Percentiles rank a stretch among this genome's conserved stretches.
Conservation (phyloP, 2,329 filamentous ascomycete species). For the Pseudocercospora macadamiae region DNA sequence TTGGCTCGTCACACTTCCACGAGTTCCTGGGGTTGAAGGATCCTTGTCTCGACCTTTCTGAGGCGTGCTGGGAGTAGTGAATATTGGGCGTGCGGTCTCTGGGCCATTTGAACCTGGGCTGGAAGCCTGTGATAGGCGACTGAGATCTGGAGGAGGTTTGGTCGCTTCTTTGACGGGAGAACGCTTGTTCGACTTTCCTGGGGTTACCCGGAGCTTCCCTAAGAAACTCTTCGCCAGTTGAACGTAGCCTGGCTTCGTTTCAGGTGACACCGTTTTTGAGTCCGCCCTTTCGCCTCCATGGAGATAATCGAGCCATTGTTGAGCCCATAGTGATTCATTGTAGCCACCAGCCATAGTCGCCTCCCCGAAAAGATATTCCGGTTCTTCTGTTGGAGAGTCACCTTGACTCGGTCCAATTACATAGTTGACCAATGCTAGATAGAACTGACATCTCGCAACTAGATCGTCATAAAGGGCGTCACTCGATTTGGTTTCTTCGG, state of each 20-base stretch:
- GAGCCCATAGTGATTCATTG: neutral
- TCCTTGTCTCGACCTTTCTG: neutral
- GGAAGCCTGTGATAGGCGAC: neutral
- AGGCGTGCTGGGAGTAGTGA: neutral
- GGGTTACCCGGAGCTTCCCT: no score
- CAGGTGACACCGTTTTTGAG: neutral
- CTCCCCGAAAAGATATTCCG: neutral
- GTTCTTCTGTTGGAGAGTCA: neutral
- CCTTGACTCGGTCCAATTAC: neutral
- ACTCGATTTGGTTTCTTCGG: neutral
- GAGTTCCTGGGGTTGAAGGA: neutral
- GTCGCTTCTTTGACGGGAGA: neutral
- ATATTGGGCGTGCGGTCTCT: neutral
- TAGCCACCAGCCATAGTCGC: neutral
- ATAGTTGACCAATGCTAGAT: neutral
- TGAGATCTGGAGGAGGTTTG: neutral
- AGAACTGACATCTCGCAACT: neutral
- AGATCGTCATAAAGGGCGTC: no score
- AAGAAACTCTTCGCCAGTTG: no score
- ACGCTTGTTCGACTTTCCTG: no score
- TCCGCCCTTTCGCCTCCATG: neutral
- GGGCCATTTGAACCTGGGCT: neutral
- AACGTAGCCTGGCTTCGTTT: neutral
- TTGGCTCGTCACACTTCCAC: neutral
- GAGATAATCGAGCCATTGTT: neutral